Evolutionary conservation across 192 early-diverging fungal genomes (phyloP).

Genomic region (Backusella westeae): DNA sequence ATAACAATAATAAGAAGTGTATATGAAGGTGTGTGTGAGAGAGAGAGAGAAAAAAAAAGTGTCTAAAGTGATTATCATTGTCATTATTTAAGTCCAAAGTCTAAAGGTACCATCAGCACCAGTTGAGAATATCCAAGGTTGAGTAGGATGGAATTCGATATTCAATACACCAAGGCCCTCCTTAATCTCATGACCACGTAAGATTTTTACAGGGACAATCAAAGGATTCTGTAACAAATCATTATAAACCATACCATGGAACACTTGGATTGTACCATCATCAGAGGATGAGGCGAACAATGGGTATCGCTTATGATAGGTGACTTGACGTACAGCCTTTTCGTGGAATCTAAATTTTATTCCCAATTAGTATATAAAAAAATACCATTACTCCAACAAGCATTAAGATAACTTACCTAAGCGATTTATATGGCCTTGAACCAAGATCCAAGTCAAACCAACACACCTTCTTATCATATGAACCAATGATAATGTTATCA

Average conservation of each 20-base stretch:
- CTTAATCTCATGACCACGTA: conserved; percentile 71
- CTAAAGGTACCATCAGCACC: conserved; percentile 90
- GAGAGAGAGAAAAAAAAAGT: background rate
- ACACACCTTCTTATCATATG: conserved; percentile 90
- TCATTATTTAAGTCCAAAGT: conserved; percentile 69
- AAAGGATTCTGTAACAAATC: conserved; percentile 96
- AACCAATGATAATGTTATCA: conserved; percentile 95
- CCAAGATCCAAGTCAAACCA: conserved; percentile 99
- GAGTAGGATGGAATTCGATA: conserved; percentile 88
- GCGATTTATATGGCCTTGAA: conserved; percentile 88
- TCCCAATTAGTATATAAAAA: no score
- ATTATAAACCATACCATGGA: conserved; percentile 98
- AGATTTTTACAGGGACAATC: conserved; percentile 96
- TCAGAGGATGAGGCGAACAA: conserved; percentile 92
- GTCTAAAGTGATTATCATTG: background rate
- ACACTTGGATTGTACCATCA: conserved; percentile 92
- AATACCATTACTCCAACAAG: background rate
- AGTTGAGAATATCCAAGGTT: conserved; percentile 95
- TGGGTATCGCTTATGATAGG: conserved; percentile 85
- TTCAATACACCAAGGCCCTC: conserved; percentile 56
- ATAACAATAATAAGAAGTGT: background rate
- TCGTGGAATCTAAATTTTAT: conserved; percentile 65
- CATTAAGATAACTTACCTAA: conserved; percentile 51
- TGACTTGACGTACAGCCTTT: conserved; percentile 85
- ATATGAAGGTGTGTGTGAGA: background rate